A percentile compares a stretch with the other conserved stretches of the same genome.
Evolutionary conservation across 371 early-diverging fungal genomes (phyloP).

Genomic region (Mortierella sp.): DNA sequence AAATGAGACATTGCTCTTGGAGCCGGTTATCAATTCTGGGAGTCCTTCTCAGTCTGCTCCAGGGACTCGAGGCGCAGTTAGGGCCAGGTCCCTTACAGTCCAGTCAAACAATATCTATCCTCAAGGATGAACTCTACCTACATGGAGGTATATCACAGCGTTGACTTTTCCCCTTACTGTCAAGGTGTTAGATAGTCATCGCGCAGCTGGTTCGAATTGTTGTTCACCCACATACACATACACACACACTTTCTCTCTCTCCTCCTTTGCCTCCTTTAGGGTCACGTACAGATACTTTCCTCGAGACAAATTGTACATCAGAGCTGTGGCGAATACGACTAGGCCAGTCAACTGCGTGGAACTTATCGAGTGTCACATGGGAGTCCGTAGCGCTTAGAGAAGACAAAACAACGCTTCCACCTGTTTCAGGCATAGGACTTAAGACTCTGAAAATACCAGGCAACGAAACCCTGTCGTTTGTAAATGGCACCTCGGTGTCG

Average conservation of each 20-base stretch:
- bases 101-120: constrained; percentile 49
- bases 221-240: neutral
- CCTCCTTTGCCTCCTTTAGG: constrained; percentile 20
- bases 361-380: constrained; percentile 34
- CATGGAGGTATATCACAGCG: constrained; percentile 42
- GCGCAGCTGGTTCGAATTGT: neutral
- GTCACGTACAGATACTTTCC: constrained; percentile 25
- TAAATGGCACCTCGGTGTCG: constrained; percentile 25
- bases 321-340: constrained; percentile 47
- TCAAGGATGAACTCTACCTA: constrained; percentile 48
- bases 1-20: constrained; percentile 29
- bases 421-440: constrained; percentile 47
- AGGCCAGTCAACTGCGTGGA: constrained; percentile 34
- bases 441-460: constrained; percentile 34
- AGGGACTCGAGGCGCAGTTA: constrained; percentile 34
- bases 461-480: constrained; percentile 24
- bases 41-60: constrained; percentile 21
- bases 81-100: constrained; percentile 34
- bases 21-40: constrained; percentile 18
- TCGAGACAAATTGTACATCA: constrained; percentile 34
- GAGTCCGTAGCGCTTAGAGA: constrained; percentile 35
- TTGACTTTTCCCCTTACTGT: neutral
- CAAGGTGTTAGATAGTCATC: neutral
- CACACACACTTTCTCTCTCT: neutral
- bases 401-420: constrained; percentile 16